Evolutionary conservation across 768 basidiomycete genomes (phyloP).

Genomic region (Chiua virens): DNA sequence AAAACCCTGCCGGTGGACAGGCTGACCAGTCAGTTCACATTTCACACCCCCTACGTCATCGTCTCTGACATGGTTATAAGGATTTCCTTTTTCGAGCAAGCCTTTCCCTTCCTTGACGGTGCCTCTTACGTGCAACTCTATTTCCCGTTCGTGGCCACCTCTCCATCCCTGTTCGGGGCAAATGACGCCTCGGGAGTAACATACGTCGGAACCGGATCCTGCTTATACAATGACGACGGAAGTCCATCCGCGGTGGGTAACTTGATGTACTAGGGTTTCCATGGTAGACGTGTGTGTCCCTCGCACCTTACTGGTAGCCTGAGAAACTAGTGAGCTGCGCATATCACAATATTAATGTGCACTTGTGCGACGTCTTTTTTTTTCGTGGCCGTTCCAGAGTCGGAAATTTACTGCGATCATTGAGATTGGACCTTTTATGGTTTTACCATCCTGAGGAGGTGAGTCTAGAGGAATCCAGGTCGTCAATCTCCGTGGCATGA

Average conservation of each 20-base stretch:
- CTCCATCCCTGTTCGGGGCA: constrained; percentile 24
- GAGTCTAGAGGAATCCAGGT: too few species aligned
- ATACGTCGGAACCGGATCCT: constrained; percentile 29
- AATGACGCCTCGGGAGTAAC: constrained; percentile 16
- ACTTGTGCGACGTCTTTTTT: not conserved
- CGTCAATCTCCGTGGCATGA: too few species aligned
- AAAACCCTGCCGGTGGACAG: constrained; percentile 31
- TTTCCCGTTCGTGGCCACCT: constrained; percentile 37
- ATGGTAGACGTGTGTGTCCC: not conserved
- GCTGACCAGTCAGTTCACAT: constrained; percentile 25
- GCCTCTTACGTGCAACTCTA: constrained; percentile 34
- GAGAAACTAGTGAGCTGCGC: too few species aligned
- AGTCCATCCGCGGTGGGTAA: constrained; percentile 25
- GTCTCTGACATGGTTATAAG: constrained; percentile 15
- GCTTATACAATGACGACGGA: constrained; percentile 34
- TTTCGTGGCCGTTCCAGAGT: not conserved
- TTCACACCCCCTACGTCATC: not conserved
- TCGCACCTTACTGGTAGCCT: too few species aligned
- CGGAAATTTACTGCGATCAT: too few species aligned
- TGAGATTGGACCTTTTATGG: too few species aligned
- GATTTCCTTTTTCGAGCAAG: constrained; percentile 33
- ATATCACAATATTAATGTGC: too few species aligned
- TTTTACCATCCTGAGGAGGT: too few species aligned
- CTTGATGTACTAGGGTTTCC: constrained; percentile 18
- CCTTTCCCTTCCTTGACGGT: constrained; percentile 35